Evolutionary conservation across 176 grass and related monocot species (phyloP).

Genomic region (Oryza meyeriana): DNA sequence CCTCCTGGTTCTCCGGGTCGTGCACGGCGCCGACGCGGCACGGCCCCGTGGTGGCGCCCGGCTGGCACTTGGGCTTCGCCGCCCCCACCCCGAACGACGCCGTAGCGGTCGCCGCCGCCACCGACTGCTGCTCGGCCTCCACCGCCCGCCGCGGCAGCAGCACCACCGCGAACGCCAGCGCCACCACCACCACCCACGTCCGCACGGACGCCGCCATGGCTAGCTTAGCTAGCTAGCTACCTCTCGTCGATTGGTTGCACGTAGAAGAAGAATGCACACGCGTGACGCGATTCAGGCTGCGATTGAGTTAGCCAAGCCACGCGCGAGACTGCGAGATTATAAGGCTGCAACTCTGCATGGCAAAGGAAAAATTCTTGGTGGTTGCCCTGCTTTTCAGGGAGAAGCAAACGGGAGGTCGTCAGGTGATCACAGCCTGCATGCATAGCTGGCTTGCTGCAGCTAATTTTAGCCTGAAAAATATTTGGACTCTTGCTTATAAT

Average conservation of each 20-base stretch:
- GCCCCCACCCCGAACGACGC: neutral
- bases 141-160: slow-evolving; percentile 2
- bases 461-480: neutral
- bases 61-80: slow-evolving; percentile 31
- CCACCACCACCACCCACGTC: slow-evolving; percentile 27
- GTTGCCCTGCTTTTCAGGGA: slow-evolving; percentile 11
- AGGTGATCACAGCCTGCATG: neutral
- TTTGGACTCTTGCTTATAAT: neutral
- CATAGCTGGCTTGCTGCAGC: neutral
- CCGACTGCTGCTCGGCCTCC: neutral
- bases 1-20: slow-evolving; percentile 67
- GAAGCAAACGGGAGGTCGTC: neutral
- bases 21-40: slow-evolving; percentile 52
- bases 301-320: neutral
- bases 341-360: neutral
- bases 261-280: too few relatives aligned
- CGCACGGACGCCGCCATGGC: slow-evolving; percentile 40
- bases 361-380: neutral
- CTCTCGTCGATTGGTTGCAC: neutral
- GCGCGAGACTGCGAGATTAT: neutral
- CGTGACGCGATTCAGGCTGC: too few relatives aligned
- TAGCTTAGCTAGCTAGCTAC: too few relatives aligned
- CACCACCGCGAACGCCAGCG: slow-evolving; percentile 20
- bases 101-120: neutral
- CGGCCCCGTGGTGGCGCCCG: slow-evolving; percentile 15